These are phyloP conservation scores for Rhizoclosmatium globosum DNA, from an alignment of 192 early-diverging fungal genomes.

Conservation along the genomic window DNA sequence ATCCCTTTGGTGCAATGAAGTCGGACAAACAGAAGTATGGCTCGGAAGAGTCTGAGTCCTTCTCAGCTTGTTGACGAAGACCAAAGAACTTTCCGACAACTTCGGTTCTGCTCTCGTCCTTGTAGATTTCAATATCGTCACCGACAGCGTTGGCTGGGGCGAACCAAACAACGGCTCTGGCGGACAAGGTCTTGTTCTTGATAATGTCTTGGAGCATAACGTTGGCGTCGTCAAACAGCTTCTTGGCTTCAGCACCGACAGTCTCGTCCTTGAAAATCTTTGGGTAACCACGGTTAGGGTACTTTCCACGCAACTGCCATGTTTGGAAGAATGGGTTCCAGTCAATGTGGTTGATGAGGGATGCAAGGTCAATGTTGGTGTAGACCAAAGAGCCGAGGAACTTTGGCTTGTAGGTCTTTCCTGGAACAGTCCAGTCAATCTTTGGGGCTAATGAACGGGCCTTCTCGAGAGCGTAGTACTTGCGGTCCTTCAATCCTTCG, in stretches of 20 bases:
- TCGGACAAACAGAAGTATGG: slow-evolving; percentile 91
- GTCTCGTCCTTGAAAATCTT: slow-evolving; percentile 97
- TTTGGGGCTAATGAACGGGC: slow-evolving; percentile 70
- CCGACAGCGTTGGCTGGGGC: slow-evolving; percentile 88
- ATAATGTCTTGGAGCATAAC: slow-evolving; percentile 83
- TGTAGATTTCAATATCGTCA: slow-evolving; percentile 91
- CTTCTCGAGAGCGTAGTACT: slow-evolving; percentile 74
- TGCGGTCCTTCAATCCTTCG: slow-evolving; percentile 87
- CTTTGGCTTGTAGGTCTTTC: slow-evolving; percentile 79
- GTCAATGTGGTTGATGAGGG: slow-evolving; percentile 87
- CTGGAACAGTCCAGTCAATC: slow-evolving; percentile 76
- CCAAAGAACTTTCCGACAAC: slow-evolving; percentile 80
- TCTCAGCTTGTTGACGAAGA: slow-evolving; percentile 87
- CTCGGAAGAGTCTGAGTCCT: slow-evolving; percentile 82
- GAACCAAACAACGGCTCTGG: slow-evolving; percentile 84
- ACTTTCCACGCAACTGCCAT: slow-evolving; percentile 95
- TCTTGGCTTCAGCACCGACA: slow-evolving; percentile 89
- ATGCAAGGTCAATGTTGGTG: slow-evolving; percentile 77
- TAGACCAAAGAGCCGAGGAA: slow-evolving; percentile 83
- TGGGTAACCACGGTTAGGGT: slow-evolving; percentile 96
- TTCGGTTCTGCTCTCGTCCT: slow-evolving; percentile 61
- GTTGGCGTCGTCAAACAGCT: slow-evolving; percentile 87
- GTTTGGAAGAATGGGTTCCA: slow-evolving; percentile 99
- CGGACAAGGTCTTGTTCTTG: slow-evolving; percentile 73
- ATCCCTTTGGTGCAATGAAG: slow-evolving; percentile 85